Evolutionary conservation across 1,139 yeast species (phyloP).

Genomic region (Arxiozyma heterogenica): DNA sequence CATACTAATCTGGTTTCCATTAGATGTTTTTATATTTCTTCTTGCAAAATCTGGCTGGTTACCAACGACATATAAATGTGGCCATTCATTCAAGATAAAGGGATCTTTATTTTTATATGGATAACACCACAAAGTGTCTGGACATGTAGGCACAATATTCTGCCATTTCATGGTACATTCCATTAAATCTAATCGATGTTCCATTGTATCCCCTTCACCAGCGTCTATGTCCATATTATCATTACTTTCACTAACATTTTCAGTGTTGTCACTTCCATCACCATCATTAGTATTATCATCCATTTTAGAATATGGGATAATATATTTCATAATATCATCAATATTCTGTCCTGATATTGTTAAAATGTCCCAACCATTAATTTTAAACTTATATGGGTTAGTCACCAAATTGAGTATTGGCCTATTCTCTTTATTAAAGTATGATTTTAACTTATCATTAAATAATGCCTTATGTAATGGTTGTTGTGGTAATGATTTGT

Average conservation of each 20-base stretch:
- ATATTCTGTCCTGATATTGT: slow-evolving; percentile 84
- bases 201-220: slow-evolving; percentile 22
- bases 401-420: slow-evolving; percentile 43
- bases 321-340: slow-evolving; percentile 63
- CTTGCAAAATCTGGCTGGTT: slow-evolving; percentile 54
- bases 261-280: slow-evolving; percentile 10
- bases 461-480: slow-evolving; percentile 73
- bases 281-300: slow-evolving; percentile 13
- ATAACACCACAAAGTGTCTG: slow-evolving; percentile 86
- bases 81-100: slow-evolving; percentile 64
- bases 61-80: slow-evolving; percentile 81
- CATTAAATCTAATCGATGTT: slow-evolving; percentile 45
- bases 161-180: slow-evolving; percentile 74
- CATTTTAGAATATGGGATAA: slow-evolving; percentile 32
- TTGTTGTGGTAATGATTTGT: slow-evolving; percentile 79
- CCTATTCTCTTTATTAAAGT: slow-evolving; percentile 36
- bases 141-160: slow-evolving; percentile 87
- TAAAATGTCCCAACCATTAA: slow-evolving; percentile 48
- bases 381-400: slow-evolving; percentile 66
- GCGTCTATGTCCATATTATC: slow-evolving; percentile 6
- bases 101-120: slow-evolving; percentile 82
- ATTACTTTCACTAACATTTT: slow-evolving; percentile 14
- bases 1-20: slow-evolving; percentile 36
- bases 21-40: slow-evolving; percentile 26
- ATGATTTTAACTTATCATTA: slow-evolving; percentile 36